A percentile compares a stretch with the other conserved stretches of the same genome.
Conservation (phyloP, 129 eudicot species). For the Flaveria trinervia region DNA sequence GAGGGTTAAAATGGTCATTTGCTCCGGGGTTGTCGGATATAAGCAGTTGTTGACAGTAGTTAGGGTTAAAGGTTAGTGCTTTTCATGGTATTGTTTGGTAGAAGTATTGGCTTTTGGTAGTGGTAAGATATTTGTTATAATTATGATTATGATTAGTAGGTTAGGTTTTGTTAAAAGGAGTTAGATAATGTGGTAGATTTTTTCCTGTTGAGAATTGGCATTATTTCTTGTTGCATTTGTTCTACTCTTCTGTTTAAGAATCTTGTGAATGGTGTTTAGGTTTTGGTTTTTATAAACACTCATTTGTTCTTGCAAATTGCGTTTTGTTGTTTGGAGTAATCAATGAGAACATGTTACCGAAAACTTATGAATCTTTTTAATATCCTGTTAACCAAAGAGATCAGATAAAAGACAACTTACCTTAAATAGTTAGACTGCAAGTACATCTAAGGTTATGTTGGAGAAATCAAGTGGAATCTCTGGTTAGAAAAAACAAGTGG, state of each 20-base stretch:
- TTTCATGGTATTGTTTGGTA: conserved; percentile 34
- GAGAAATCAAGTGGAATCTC: too few relatives aligned
- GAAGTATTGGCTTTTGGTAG: conserved; percentile 27
- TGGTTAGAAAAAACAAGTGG: too few relatives aligned
- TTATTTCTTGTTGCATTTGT: conserved; percentile 1
- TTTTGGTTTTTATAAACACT: conserved; percentile 21
- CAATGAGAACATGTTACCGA: too few relatives aligned
- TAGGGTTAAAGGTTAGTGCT: conserved; percentile 37
- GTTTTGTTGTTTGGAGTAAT: neutral
- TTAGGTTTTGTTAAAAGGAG: conserved; percentile 42
- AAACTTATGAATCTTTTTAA: too few relatives aligned
- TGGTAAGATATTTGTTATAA: conserved; percentile 8
- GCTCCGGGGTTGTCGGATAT: conserved; percentile 21
- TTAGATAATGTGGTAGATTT: conserved; percentile 36
- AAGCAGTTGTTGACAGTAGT: conserved; percentile 33
- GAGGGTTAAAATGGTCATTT: conserved; percentile 7
- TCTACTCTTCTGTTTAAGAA: conserved; percentile 25
- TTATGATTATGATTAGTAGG: conserved; percentile 20
- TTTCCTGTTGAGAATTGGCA: conserved; percentile 14
- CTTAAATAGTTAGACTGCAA: too few relatives aligned
- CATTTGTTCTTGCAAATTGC: neutral
- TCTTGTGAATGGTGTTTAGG: conserved; percentile 23
- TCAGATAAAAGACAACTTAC: too few relatives aligned
- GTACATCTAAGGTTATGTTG: too few relatives aligned
- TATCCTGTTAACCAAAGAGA: too few relatives aligned